Percentiles rank a stretch among this genome's conserved stretches.
These are phyloP conservation scores for Cajanus cajan DNA, from an alignment of 306 rosid genomes.

Conservation along the genomic window DNA sequence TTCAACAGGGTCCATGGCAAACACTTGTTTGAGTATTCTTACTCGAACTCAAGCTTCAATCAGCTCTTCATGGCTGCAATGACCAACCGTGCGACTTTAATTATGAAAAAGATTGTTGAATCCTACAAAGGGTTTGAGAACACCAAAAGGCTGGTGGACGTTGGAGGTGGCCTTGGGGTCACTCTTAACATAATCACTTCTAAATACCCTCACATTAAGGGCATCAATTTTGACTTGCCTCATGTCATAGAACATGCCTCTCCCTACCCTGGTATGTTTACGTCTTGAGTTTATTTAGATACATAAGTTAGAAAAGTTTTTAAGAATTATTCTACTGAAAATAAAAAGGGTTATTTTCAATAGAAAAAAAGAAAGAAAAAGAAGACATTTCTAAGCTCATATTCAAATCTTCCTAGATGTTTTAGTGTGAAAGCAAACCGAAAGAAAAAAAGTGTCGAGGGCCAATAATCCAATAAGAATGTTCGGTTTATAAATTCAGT, in stretches of 20 bases:
- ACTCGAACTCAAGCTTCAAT: conserved; percentile 35
- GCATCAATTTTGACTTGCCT: conserved; percentile 43
- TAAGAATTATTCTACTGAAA: too few species aligned
- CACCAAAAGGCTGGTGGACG: conserved; percentile 47
- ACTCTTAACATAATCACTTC: conserved; percentile 47
- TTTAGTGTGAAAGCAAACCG: not conserved
- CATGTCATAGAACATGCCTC: conserved; percentile 51
- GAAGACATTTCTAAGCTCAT: too few species aligned
- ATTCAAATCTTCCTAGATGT: too few species aligned
- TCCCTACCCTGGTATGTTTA: conserved; percentile 42
- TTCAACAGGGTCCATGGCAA: conserved; percentile 45
- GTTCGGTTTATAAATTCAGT: not conserved
- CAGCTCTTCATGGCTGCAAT: conserved; percentile 46
- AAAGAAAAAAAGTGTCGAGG: not conserved
- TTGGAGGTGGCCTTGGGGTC: conserved; percentile 64
- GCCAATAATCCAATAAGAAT: not conserved
- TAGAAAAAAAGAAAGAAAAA: too few species aligned
- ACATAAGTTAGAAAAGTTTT: too few species aligned
- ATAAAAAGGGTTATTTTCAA: too few species aligned
- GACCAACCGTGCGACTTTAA: conserved; percentile 29
- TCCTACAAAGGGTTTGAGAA: conserved; percentile 43
- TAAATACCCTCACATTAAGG: conserved; percentile 45
- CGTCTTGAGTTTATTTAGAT: too few species aligned
- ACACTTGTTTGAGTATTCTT: conserved; percentile 39
- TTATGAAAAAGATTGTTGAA: conserved; percentile 36